These are phyloP conservation scores for Hygrocybe coccinea DNA, from an alignment of 768 basidiomycete species.

Conservation along the genomic window DNA sequence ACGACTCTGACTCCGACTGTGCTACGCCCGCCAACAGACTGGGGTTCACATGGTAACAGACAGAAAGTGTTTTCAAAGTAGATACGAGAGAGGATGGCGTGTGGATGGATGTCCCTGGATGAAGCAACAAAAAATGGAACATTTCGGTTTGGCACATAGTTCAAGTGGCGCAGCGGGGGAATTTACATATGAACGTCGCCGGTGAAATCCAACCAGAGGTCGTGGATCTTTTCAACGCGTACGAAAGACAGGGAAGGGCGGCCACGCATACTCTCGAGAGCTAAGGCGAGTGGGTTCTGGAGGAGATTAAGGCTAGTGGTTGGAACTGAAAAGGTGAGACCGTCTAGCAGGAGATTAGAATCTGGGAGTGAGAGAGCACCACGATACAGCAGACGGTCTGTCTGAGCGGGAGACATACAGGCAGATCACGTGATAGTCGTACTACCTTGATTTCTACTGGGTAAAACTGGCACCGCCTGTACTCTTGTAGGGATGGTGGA, in stretches of 20 bases:
- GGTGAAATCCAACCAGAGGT: slow-evolving; percentile 57
- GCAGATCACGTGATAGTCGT: too few species aligned
- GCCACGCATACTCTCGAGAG: slow-evolving; percentile 77
- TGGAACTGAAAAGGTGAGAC: too few species aligned
- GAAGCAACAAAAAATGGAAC: not conserved
- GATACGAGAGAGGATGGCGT: slow-evolving; percentile 52
- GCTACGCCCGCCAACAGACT: slow-evolving; percentile 15
- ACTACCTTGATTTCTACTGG: too few species aligned
- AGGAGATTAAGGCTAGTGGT: too few species aligned
- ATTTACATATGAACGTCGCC: slow-evolving; percentile 51
- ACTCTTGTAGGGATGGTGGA: too few species aligned
- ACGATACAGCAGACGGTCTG: too few species aligned
- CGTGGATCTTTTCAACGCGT: slow-evolving; percentile 47
- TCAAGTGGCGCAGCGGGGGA: slow-evolving; percentile 22
- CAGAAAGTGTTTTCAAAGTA: slow-evolving; percentile 74
- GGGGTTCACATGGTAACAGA: slow-evolving; percentile 31
- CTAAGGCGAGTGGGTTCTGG: too few species aligned
- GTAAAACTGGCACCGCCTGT: too few species aligned
- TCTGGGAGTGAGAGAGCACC: too few species aligned
- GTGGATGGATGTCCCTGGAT: slow-evolving; percentile 67
- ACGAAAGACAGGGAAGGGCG: slow-evolving; percentile 57
- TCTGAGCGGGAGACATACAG: too few species aligned
- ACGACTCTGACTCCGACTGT: slow-evolving; percentile 56
- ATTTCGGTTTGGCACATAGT: slow-evolving; percentile 1
- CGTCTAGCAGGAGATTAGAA: too few species aligned